Conservation (phyloP, 2,329 filamentous ascomycete genomes). For the Fusarium illudens region DNA sequence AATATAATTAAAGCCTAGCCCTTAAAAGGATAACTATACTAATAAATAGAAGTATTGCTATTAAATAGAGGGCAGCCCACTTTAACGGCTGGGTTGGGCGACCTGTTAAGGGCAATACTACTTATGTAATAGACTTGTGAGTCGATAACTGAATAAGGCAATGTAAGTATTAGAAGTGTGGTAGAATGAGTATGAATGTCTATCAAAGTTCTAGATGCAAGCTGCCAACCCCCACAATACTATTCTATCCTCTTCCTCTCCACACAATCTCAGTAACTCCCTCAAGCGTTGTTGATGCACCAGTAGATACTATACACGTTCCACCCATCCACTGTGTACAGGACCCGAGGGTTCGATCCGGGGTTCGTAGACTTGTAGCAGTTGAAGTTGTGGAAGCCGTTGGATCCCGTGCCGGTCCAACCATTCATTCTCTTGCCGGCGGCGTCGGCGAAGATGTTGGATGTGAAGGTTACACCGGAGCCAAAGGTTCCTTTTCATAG, state of each 20-base stretch:
- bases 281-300: background rate
- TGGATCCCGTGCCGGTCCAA: background rate
- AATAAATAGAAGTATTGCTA: no score
- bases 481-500: background rate
- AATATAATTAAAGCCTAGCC: no score
- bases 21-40: no score
- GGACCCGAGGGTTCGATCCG: background rate
- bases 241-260: background rate
- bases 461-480: background rate
- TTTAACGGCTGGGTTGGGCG: no score
- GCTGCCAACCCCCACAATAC: background rate
- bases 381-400: background rate
- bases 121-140: no score
- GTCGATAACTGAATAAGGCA: no score
- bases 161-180: no score
- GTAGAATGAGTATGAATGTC: background rate
- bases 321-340: background rate
- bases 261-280: background rate
- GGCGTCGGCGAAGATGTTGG: background rate
- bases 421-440: background rate
- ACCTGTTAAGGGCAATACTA: no score
- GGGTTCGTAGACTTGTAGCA: background rate
- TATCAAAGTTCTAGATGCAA: background rate
- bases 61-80: no score
- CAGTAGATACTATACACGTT: background rate